Evolutionary conservation across 805 yeast species (phyloP), one percentile per base, ranked within the genome.

Genomic region (Starmerella vaccinii): DNA sequence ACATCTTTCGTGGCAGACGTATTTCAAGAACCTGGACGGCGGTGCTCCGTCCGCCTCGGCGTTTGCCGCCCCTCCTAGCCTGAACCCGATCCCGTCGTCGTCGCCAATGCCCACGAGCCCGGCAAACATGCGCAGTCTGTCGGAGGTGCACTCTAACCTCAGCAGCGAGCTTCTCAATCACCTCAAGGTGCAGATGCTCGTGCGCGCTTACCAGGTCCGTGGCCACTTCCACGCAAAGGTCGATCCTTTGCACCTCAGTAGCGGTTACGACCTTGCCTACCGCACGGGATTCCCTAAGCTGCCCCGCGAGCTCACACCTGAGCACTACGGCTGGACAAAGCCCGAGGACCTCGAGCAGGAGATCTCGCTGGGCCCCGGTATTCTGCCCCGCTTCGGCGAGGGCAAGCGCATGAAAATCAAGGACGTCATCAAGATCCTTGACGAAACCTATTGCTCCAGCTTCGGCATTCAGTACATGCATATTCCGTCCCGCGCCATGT

Each of bases 121-220:
- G 19, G 75, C 76, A 46, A 68, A 67, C 53, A 67, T 72, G 57
- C 39, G 55, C 16, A 33, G 30, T 23, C 39, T 53, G 30, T 33
- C 52, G 41, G 76, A 84, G 57, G 30, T 66, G 35, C 77, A 76
- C 24, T 75, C 76, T 41, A 68, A 66, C 55, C 49, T 49, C 49
- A 46, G 50, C 44, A 3, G 35, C 7, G 60, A 59, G 32, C 54
- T 55, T 30, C 44, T 59, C 56, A 76, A 85, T 56, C 97, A 92
- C 68, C 78, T 92, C 75, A 92, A 92, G 69, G 94, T 88, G 16
- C 99, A 92, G 75, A 78, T 92, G 61, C 76, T 92, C 62, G 97
- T 94, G 57, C 84, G 99, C 69, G 98, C 98, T 27, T 92, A 89
- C 72, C 98, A 92, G 74, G 98, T 92, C 48, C 81, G 97, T 70